These are phyloP conservation scores for Quercus dentata DNA, from an alignment of 306 rosid species.

Conservation along the genomic window DNA sequence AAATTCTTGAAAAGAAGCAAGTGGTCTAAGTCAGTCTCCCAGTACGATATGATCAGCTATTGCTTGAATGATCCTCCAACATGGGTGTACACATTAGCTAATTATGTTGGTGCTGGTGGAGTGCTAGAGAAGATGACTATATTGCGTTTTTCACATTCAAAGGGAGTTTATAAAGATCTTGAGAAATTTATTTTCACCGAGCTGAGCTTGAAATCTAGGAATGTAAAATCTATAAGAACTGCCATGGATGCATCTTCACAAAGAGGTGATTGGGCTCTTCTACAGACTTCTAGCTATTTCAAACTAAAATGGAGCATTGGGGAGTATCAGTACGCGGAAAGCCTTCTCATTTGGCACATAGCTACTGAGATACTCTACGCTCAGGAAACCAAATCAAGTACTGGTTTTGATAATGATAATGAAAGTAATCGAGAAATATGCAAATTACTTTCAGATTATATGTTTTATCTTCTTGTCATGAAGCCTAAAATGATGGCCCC, in stretches of 20 bases:
- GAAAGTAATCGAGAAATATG: not conserved
- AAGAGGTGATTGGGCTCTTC: conserved; percentile 28
- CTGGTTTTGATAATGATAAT: not conserved
- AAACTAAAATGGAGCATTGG: conserved; percentile 15
- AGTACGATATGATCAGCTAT: conserved; percentile 21
- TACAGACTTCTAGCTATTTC: not conserved
- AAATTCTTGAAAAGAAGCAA: not conserved
- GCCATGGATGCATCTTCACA: conserved; percentile 3
- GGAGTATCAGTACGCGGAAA: conserved; percentile 23
- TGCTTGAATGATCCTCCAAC: not conserved
- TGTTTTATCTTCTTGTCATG: conserved; percentile 26
- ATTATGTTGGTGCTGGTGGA: not conserved
- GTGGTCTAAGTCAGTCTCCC: conserved; percentile 18
- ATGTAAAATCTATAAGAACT: not conserved
- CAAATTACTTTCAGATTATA: not conserved
- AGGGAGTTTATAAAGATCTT: not conserved
- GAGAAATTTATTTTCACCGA: conserved; percentile 2
- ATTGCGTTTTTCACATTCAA: not conserved
- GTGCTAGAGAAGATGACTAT: not conserved
- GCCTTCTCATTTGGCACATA: conserved; percentile 34
- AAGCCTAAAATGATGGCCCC: conserved; percentile 21
- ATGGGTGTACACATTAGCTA: not conserved
- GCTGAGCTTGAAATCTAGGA: not conserved
- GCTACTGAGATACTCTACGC: conserved; percentile 20
- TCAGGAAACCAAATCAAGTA: accelerated